A percentile compares a stretch with the other conserved stretches of the same genome.
Evolutionary conservation across 805 yeast genomes (phyloP).

Genomic region (Lipomyces yamanashiensis): DNA sequence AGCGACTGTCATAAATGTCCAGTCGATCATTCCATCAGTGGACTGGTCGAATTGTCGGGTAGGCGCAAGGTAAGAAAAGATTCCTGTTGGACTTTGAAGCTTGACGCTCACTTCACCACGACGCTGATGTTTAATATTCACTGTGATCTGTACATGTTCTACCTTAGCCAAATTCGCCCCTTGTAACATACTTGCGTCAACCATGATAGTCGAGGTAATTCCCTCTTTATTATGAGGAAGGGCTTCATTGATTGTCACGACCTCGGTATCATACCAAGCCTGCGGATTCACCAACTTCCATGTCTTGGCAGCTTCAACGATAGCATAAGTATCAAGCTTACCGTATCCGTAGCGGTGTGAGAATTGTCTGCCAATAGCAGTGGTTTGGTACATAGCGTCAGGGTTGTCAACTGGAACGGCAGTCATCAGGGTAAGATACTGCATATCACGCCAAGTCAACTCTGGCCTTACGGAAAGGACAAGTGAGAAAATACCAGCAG

Average conservation of each 20-base stretch:
- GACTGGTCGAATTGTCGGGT: conserved; percentile 64
- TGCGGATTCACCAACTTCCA: conserved; percentile 93
- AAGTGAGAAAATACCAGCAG: conserved; percentile 91
- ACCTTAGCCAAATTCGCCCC: conserved; percentile 66
- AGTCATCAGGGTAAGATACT: conserved; percentile 74
- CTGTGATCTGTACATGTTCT: conserved; percentile 85
- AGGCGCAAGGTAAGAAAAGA: conserved; percentile 73
- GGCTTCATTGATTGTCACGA: conserved; percentile 45
- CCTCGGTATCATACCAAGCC: conserved; percentile 69
- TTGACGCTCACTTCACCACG: conserved; percentile 74
- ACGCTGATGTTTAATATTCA: conserved; percentile 63
- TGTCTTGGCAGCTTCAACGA: conserved; percentile 71
- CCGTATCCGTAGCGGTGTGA: conserved; percentile 94
- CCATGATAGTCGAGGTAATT: conserved; percentile 49
- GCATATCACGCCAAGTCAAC: conserved; percentile 94
- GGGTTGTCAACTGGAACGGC: conserved; percentile 68
- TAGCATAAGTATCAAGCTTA: conserved; percentile 76
- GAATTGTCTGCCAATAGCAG: conserved; percentile 69
- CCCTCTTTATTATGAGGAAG: conserved; percentile 40
- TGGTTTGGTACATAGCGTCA: conserved; percentile 75
- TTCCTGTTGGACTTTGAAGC: conserved; percentile 75
- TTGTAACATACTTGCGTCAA: conserved; percentile 56
- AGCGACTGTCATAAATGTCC: conserved; percentile 98
- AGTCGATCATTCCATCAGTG: conserved; percentile 64
- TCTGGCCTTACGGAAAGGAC: conserved; percentile 82